phyloP scores from a whole-genome alignment of 805 yeast genomes.

The Kluyveromyces nonfermentans region DNA sequence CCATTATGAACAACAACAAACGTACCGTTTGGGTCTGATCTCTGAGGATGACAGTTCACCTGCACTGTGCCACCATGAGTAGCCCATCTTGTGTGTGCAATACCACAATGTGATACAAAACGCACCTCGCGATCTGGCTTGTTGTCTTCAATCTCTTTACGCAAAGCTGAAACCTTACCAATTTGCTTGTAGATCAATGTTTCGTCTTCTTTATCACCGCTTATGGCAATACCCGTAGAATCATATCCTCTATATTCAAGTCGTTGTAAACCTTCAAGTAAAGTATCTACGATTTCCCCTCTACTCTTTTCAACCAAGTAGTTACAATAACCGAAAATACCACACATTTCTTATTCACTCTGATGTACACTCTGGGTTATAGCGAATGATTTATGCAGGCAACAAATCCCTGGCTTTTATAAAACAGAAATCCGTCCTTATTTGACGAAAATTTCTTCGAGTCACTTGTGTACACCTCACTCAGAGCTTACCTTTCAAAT shows the following conservation, averaged over 20 bases:
- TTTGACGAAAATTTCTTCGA: too few relatives aligned
- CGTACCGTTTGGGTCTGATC: slow-evolving; percentile 74
- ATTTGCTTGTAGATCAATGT: slow-evolving; percentile 70
- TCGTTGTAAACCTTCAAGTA: slow-evolving; percentile 78
- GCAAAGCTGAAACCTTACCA: slow-evolving; percentile 84
- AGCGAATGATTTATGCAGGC: too few relatives aligned
- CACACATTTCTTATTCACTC: slow-evolving; percentile 43
- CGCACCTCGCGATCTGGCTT: slow-evolving; percentile 51
- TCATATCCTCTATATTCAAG: slow-evolving; percentile 98
- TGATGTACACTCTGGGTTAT: too few relatives aligned
- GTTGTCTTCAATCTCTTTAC: slow-evolving; percentile 45
- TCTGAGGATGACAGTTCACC: slow-evolving; percentile 90
- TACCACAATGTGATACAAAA: slow-evolving; percentile 84
- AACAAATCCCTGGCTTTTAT: too few relatives aligned
- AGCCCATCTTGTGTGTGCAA: slow-evolving; percentile 99
- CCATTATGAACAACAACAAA: slow-evolving; percentile 96
- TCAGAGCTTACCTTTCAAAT: too few relatives aligned
- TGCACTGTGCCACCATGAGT: slow-evolving; percentile 93
- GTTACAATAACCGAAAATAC: slow-evolving; percentile 97
- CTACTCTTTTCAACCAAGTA: slow-evolving; percentile 85
- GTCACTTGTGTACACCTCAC: too few relatives aligned
- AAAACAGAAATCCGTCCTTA: too few relatives aligned
- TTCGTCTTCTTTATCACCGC: slow-evolving; percentile 71
- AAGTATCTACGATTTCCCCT: slow-evolving; percentile 84
- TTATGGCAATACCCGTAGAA: slow-evolving; percentile 93